Evolutionary conservation across 2,329 filamentous ascomycete species (phyloP).

Genomic region (Aureobasidium sp.): DNA sequence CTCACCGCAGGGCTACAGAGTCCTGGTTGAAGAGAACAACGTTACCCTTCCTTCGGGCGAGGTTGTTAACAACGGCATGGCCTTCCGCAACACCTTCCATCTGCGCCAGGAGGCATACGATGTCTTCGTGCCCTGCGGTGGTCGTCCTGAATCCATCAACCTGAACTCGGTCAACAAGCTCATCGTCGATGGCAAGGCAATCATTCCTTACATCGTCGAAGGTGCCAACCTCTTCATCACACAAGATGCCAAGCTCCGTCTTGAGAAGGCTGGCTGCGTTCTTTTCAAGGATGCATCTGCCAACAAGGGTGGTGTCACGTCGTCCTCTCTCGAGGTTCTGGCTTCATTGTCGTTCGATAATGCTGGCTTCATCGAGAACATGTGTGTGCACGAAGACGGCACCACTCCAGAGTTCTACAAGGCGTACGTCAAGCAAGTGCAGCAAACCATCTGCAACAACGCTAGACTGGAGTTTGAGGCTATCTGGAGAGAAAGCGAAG

Average conservation of each 20-base stretch:
- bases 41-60: slow-evolving; percentile 82
- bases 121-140: slow-evolving; percentile 90
- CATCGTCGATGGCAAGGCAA: slow-evolving; percentile 79
- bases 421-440: slow-evolving; percentile 83
- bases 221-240: slow-evolving; percentile 98
- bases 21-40: slow-evolving; percentile 85
- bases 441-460: slow-evolving; percentile 83
- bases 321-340: slow-evolving; percentile 90
- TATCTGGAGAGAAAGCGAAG: slow-evolving; percentile 89
- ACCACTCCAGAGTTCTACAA: slow-evolving; percentile 84
- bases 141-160: slow-evolving; percentile 93
- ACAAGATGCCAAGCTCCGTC: slow-evolving; percentile 89
- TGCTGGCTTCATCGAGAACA: slow-evolving; percentile 75
- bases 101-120: slow-evolving; percentile 68
- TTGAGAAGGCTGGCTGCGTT: slow-evolving; percentile 91
- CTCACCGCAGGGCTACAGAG: slow-evolving; percentile 78
- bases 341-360: slow-evolving; percentile 94
- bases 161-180: slow-evolving; percentile 77
- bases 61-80: slow-evolving; percentile 77
- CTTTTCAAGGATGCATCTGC: slow-evolving; percentile 96
- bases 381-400: slow-evolving; percentile 76
- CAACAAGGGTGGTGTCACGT: slow-evolving; percentile 98
- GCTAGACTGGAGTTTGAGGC: slow-evolving; percentile 93
- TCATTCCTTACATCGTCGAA: slow-evolving; percentile 91
- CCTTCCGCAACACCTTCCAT: slow-evolving; percentile 97